A percentile compares a stretch with the other conserved stretches of the same genome.
Conservation (phyloP, 2,329 filamentous ascomycete species). For the Alternaria brassicae region DNA sequence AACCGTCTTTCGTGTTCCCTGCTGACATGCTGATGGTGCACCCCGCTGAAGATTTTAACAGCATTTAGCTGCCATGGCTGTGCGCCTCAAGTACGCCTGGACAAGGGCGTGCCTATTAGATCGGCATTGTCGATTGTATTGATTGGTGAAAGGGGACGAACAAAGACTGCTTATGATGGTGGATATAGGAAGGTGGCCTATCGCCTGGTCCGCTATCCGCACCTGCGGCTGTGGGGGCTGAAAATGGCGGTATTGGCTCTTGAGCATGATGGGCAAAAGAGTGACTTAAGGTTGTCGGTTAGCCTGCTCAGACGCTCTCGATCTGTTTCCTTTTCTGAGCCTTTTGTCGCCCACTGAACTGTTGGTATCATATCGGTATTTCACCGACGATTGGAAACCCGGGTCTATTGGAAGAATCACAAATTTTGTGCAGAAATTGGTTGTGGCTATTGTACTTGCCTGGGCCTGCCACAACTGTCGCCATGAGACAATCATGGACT, state of each 20-base stretch:
- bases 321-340: neutral
- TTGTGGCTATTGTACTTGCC: neutral
- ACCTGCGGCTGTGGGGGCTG: conserved; percentile 13
- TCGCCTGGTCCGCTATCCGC: conserved; percentile 1
- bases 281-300: conserved; percentile 9
- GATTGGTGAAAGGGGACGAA: conserved; percentile 9
- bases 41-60: conserved; percentile 3
- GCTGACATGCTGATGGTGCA: conserved; percentile 6
- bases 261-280: conserved; percentile 1
- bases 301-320: conserved; percentile 1
- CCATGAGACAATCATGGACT: conserved; percentile 19
- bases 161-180: conserved; percentile 4
- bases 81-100: conserved; percentile 5
- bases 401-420: neutral
- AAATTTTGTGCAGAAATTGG: neutral
- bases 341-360: neutral
- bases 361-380: neutral
- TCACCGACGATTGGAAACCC: neutral
- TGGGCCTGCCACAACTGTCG: neutral
- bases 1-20: conserved; percentile 1
- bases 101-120: conserved; percentile 9
- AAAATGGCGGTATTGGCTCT: conserved; percentile 5
- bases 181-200: conserved; percentile 9
- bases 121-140: neutral
- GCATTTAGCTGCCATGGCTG: conserved; percentile 6